Conservation (phyloP, 148 eudicot species). For the Persicaria maculosa region DNA sequence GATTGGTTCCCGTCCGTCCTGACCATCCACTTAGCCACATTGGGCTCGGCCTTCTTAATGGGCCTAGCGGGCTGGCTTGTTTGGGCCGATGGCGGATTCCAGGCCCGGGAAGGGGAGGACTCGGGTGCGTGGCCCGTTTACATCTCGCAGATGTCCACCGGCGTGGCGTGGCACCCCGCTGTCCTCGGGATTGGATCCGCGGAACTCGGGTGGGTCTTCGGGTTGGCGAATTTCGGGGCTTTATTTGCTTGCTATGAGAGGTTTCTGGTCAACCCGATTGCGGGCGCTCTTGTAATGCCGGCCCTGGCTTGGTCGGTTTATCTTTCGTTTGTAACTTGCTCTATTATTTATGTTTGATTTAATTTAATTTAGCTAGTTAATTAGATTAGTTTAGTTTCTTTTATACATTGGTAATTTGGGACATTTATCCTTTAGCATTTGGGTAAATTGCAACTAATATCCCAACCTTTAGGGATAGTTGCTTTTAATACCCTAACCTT, state of each 20-base stretch:
- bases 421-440: too few relatives aligned
- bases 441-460: too few relatives aligned
- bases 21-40: slow-evolving; percentile 20
- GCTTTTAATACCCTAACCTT: too few relatives aligned
- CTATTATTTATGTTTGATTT: slow-evolving; percentile 17
- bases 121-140: slow-evolving; percentile 19
- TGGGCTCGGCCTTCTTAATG: slow-evolving; percentile 24
- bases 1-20: slow-evolving; percentile 24
- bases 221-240: slow-evolving; percentile 17
- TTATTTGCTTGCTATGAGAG: slow-evolving; percentile 18
- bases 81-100: slow-evolving; percentile 32
- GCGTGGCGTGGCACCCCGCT: slow-evolving; percentile 30
- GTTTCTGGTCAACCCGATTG: slow-evolving; percentile 19
- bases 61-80: slow-evolving; percentile 28
- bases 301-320: slow-evolving; percentile 24
- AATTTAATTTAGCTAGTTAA: neutral
- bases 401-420: too few relatives aligned
- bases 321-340: slow-evolving; percentile 18
- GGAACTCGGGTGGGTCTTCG: slow-evolving; percentile 19
- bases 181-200: slow-evolving; percentile 25
- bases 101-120: neutral
- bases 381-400: neutral
- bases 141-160: slow-evolving; percentile 19
- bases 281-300: slow-evolving; percentile 19
- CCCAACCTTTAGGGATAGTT: too few relatives aligned